Percentiles rank a stretch among this genome's conserved stretches.
These are phyloP conservation scores for Plasmodium coatneyi DNA, from an alignment of 169 alveolate species.

Conservation along the genomic window DNA sequence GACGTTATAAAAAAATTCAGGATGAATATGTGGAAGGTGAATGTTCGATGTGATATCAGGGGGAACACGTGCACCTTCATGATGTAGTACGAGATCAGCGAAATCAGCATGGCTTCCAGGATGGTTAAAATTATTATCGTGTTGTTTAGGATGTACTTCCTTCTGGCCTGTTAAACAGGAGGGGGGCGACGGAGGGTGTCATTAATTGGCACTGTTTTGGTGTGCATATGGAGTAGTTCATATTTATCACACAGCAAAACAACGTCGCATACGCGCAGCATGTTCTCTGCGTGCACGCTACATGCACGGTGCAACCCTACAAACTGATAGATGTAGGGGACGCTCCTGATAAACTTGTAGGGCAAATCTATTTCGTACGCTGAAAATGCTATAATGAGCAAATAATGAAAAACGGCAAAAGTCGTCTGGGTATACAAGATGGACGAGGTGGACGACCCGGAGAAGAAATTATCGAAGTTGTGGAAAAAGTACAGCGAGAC, in stretches of 20 bases:
- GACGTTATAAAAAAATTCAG: constrained; percentile 46
- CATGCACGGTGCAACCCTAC: not conserved
- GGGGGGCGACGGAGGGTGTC: not conserved
- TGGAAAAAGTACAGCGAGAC: constrained; percentile 65
- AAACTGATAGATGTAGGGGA: constrained; percentile 59
- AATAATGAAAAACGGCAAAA: constrained; percentile 45
- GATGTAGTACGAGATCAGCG: constrained; percentile 36
- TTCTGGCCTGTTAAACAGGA: constrained; percentile 40
- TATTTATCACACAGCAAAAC: not conserved
- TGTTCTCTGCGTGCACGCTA: not conserved
- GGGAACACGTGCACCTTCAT: not conserved
- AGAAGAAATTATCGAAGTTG: constrained; percentile 59
- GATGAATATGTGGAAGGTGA: constrained; percentile 68
- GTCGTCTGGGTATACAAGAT: constrained; percentile 66
- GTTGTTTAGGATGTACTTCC: constrained; percentile 68
- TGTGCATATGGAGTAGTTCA: not conserved
- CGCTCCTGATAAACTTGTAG: constrained; percentile 20
- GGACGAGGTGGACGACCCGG: constrained; percentile 68
- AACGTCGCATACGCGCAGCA: not conserved
- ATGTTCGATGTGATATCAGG: constrained; percentile 49
- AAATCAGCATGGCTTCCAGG: constrained; percentile 36
- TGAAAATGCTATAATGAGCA: constrained; percentile 64
- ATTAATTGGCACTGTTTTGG: not conserved
- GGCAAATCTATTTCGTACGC: constrained; percentile 71
- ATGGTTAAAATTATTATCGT: constrained; percentile 52